Percentiles rank a stretch among this genome's conserved stretches.
phyloP scores from a whole-genome alignment of 2,329 filamentous ascomycete genomes.

The Trichoderma aggressivum region DNA sequence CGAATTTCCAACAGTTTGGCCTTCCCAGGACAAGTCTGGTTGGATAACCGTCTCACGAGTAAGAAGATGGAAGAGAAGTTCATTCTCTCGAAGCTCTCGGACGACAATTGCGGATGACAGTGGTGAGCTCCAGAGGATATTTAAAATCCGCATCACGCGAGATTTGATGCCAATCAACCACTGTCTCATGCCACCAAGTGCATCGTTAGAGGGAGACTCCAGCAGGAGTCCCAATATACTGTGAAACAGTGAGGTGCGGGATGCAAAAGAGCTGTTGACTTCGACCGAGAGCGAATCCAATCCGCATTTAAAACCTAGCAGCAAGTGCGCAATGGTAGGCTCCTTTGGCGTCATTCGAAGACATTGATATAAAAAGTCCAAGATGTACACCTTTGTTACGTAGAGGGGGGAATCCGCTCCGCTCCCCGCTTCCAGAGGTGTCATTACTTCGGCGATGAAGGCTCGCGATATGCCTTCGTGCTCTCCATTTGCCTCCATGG shows the following conservation, averaged over 20 bases:
- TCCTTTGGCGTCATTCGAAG: constrained; percentile 69
- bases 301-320: constrained; percentile 82
- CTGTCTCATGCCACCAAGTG: constrained; percentile 55
- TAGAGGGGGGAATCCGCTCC: constrained; percentile 70
- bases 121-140: constrained; percentile 78
- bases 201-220: constrained; percentile 62
- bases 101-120: constrained; percentile 74
- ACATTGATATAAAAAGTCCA: constrained; percentile 82
- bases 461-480: constrained; percentile 74
- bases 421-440: constrained; percentile 68
- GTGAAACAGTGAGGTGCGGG: constrained; percentile 77
- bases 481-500: constrained; percentile 78
- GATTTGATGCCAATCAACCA: constrained; percentile 70
- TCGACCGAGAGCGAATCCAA: constrained; percentile 67
- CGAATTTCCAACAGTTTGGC: constrained; percentile 54
- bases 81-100: constrained; percentile 73
- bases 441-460: constrained; percentile 65
- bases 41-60: constrained; percentile 68
- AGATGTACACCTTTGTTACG: constrained; percentile 75
- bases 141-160: constrained; percentile 68
- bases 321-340: constrained; percentile 84
- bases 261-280: constrained; percentile 66
- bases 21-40: constrained; percentile 71
- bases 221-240: constrained; percentile 69
- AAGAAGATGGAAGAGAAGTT: constrained; percentile 76